phyloP scores from a whole-genome alignment of 164 flowering plant species.

The Houttuynia cordata region DNA sequence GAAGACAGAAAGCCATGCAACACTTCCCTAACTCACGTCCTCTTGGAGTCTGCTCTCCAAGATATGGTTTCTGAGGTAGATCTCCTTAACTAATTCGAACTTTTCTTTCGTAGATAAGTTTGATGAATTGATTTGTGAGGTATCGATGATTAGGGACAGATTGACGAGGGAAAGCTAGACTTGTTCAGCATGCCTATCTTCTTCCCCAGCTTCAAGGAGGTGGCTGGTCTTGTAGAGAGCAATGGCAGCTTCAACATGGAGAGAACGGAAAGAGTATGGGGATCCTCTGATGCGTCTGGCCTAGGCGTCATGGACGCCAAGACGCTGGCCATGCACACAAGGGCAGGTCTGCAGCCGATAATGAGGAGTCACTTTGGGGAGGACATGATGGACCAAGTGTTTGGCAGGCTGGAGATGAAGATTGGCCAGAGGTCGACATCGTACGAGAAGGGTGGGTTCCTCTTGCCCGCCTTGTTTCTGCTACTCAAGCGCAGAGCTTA shows the following conservation, averaged over 20 bases:
- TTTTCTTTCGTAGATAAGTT: too few relatives aligned
- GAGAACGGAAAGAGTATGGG: background rate
- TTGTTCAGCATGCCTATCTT: slow-evolving; percentile 15
- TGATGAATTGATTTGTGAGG: too few relatives aligned
- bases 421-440: slow-evolving; percentile 6
- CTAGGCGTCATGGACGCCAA: background rate
- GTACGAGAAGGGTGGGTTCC: slow-evolving; percentile 3
- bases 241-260: slow-evolving; percentile 6
- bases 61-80: slow-evolving; percentile 1
- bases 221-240: slow-evolving; percentile 2
- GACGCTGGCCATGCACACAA: background rate
- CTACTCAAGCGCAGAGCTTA: background rate
- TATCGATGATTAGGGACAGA: slow-evolving; percentile 3
- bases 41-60: slow-evolving; percentile 1
- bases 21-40: background rate
- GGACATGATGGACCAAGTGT: background rate
- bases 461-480: background rate
- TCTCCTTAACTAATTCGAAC: too few relatives aligned
- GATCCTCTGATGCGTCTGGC: background rate
- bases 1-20: background rate
- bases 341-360: slow-evolving; percentile 4
- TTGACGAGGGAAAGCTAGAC: slow-evolving; percentile 8
- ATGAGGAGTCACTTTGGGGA: slow-evolving; percentile 14
- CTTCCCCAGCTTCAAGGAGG: slow-evolving; percentile 1
- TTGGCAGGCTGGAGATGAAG: background rate